Evolutionary conservation across 768 basidiomycete genomes (phyloP).

Genomic region (Lepiota venenata): DNA sequence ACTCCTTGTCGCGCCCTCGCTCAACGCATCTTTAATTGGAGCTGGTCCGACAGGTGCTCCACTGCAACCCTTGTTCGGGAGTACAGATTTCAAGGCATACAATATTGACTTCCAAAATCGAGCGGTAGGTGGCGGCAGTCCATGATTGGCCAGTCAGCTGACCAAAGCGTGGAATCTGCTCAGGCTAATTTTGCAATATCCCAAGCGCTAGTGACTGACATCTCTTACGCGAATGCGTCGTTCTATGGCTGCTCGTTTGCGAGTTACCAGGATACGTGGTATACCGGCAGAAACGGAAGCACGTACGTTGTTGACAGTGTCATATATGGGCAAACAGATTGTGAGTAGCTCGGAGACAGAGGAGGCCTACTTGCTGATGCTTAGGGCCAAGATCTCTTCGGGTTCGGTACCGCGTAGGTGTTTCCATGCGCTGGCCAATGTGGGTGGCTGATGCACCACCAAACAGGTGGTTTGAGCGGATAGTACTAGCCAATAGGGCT

Average conservation of each 20-base stretch:
- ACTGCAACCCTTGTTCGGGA: conserved; percentile 48
- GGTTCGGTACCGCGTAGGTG: conserved; percentile 56
- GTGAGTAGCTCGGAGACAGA: conserved; percentile 28
- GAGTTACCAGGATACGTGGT: conserved; percentile 67
- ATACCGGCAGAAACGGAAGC: conserved; percentile 53
- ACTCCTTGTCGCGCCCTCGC: conserved; percentile 52
- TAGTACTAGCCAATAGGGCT: conserved; percentile 56
- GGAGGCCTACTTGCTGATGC: background rate
- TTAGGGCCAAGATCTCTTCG: conserved; percentile 43
- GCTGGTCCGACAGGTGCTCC: conserved; percentile 58
- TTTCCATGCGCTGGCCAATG: background rate
- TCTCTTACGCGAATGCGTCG: conserved; percentile 64
- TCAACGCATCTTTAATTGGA: conserved; percentile 55
- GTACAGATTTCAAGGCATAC: conserved; percentile 56
- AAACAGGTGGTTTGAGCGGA: conserved; percentile 55
- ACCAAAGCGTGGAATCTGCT: background rate
- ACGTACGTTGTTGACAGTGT: conserved; percentile 61
- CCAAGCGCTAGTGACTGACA: conserved; percentile 59
- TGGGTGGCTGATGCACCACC: background rate
- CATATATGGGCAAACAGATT: conserved; percentile 63
- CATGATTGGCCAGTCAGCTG: no score
- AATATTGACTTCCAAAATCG: conserved; percentile 67
- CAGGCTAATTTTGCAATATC: conserved; percentile 56
- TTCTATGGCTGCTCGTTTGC: conserved; percentile 63
- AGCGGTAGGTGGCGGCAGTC: conserved; percentile 43